These are phyloP conservation scores for Botrytis fabae DNA, from an alignment of 2,329 filamentous ascomycete genomes.

Conservation along the genomic window DNA sequence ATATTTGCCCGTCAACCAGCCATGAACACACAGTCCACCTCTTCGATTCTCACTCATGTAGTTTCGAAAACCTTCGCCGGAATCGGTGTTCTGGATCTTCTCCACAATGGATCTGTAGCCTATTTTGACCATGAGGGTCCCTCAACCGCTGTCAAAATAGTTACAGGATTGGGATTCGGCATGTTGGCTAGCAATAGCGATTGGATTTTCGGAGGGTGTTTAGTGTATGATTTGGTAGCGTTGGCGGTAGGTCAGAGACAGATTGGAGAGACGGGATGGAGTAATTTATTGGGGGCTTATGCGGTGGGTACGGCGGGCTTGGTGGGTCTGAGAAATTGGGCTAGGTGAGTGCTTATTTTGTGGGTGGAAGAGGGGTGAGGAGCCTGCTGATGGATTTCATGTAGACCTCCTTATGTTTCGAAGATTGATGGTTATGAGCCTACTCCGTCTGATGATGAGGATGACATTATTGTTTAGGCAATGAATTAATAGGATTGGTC, in stretches of 20 bases:
- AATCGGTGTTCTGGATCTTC: slow-evolving; percentile 58
- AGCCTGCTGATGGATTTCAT: slow-evolving; percentile 23
- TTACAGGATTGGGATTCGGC: slow-evolving; percentile 56
- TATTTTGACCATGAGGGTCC: slow-evolving; percentile 53
- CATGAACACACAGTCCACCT: slow-evolving; percentile 52
- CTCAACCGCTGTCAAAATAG: slow-evolving; percentile 48
- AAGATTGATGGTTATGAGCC: slow-evolving; percentile 29
- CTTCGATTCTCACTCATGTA: slow-evolving; percentile 57
- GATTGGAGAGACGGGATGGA: slow-evolving; percentile 49
- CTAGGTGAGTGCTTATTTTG: slow-evolving; percentile 47
- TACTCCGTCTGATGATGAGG: slow-evolving; percentile 27
- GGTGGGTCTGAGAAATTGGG: slow-evolving; percentile 53
- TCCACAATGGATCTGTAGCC: slow-evolving; percentile 59
- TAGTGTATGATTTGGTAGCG: slow-evolving; percentile 59
- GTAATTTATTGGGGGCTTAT: slow-evolving; percentile 51
- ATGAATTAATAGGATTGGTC: too few species aligned
- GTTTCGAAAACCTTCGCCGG: slow-evolving; percentile 61
- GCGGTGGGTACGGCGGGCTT: slow-evolving; percentile 41
- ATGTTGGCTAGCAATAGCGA: slow-evolving; percentile 52
- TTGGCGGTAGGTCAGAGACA: slow-evolving; percentile 54
- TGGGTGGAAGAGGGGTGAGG: too few species aligned
- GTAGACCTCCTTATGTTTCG: slow-evolving; percentile 33
- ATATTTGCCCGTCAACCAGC: slow-evolving; percentile 49
- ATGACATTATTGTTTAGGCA: not conserved
- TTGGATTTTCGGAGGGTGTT: slow-evolving; percentile 60